A percentile compares a stretch with the other conserved stretches of the same genome.
These are phyloP conservation scores for Emericellopsis atlantica DNA, from an alignment of 2,329 filamentous ascomycete genomes.

Conservation along the genomic window DNA sequence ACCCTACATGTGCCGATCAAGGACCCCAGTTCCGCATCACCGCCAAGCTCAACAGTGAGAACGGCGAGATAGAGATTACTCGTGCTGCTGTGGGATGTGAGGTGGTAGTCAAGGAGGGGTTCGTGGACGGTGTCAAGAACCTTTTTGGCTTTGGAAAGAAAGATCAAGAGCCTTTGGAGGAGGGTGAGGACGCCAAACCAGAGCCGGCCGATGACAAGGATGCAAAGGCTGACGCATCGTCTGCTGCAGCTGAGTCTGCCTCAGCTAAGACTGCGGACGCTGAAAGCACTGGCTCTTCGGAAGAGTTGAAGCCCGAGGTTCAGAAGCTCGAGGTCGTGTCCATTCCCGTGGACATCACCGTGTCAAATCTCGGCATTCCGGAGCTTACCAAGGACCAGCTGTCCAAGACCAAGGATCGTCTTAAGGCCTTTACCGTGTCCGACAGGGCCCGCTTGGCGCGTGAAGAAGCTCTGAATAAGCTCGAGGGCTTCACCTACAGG, in stretches of 20 bases:
- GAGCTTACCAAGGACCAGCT: constrained; percentile 35
- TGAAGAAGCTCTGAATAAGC: constrained; percentile 80
- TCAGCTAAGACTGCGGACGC: constrained; percentile 34
- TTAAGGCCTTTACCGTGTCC: constrained; percentile 75
- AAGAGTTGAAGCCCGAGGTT: constrained; percentile 35
- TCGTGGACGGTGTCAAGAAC: constrained; percentile 92
- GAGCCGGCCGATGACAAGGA: constrained; percentile 12
- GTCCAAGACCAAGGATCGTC: constrained; percentile 49
- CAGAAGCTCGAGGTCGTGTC: constrained; percentile 46
- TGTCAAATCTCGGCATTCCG: constrained; percentile 37
- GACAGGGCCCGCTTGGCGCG: constrained; percentile 65
- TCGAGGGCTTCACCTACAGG: constrained; percentile 90
- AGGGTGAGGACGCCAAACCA: constrained; percentile 30
- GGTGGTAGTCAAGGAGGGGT: constrained; percentile 63
- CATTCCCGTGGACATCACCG: constrained; percentile 35
- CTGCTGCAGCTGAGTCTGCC: constrained; percentile 9
- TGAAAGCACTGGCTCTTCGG: constrained; percentile 26
- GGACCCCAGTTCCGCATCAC: constrained; percentile 73
- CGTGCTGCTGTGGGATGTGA: constrained; percentile 78
- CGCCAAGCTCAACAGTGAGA: constrained; percentile 56
- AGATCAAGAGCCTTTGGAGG: constrained; percentile 65
- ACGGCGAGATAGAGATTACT: constrained; percentile 69
- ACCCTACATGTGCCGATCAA: constrained; percentile 56
- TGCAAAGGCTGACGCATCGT: constrained; percentile 17
- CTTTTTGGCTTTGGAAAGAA: constrained; percentile 91